Conservation (phyloP, 1,284 basidiomycete genomes). For the Boletus sp. region DNA sequence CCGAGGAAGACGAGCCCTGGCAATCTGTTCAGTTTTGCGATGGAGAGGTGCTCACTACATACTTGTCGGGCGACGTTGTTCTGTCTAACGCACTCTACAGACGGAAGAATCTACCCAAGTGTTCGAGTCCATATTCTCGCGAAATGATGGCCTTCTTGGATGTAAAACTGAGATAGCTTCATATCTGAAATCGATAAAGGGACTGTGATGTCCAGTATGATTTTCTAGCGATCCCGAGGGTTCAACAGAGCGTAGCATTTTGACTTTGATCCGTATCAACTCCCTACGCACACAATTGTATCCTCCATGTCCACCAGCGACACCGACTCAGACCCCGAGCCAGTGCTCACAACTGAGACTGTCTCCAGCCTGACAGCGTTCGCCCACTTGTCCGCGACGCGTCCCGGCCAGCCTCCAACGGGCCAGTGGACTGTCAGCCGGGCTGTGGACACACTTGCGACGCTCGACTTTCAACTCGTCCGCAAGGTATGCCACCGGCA, state of each 20-base stretch:
- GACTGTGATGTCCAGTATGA: conserved; percentile 39
- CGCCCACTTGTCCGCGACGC: conserved; percentile 18
- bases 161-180: conserved; percentile 59
- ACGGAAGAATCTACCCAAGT: conserved; percentile 49
- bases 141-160: conserved; percentile 46
- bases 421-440: conserved; percentile 17
- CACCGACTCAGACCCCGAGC: conserved; percentile 42
- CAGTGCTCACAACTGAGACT: conserved; percentile 11
- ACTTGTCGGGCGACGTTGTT: conserved; percentile 2
- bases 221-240: background rate
- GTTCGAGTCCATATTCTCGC: conserved; percentile 64
- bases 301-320: conserved; percentile 35
- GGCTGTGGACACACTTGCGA: conserved; percentile 26
- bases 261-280: background rate
- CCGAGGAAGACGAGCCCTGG: conserved; percentile 75
- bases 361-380: conserved; percentile 20
- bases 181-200: conserved; percentile 58
- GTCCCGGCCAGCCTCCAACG: background rate
- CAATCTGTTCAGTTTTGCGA: conserved; percentile 59
- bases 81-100: conserved; percentile 36
- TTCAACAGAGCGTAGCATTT: background rate
- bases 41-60: conserved; percentile 44
- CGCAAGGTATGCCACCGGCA: conserved; percentile 26
- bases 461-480: conserved; percentile 30
- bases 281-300: background rate